Conservation (phyloP, 495 filamentous ascomycete genomes). For the Halenospora varia region DNA sequence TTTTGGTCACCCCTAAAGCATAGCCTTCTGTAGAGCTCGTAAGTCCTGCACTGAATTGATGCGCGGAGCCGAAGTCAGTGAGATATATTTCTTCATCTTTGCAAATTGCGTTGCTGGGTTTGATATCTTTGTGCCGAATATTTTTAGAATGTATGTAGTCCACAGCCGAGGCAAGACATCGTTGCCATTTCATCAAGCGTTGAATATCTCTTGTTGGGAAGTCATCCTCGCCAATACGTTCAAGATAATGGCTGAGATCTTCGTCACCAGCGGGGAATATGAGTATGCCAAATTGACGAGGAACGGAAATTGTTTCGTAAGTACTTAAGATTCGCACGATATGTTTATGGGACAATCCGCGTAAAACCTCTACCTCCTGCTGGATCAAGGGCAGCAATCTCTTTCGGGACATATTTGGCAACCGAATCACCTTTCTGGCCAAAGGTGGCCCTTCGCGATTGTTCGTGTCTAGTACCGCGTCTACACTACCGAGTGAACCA, state of each 20-base stretch:
- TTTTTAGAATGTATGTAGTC: constrained; percentile 31
- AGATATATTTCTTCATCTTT: constrained; percentile 29
- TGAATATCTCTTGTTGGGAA: neutral
- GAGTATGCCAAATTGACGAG: constrained; percentile 9
- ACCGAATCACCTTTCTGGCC: constrained; percentile 2
- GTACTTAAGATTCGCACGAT: constrained; percentile 5
- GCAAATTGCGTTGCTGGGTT: constrained; percentile 38
- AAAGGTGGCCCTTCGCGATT: neutral
- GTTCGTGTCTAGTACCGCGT: neutral
- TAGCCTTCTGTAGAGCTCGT: constrained; percentile 3
- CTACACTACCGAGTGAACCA: constrained; percentile 4
- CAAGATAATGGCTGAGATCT: constrained; percentile 6
- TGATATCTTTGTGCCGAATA: constrained; percentile 39
- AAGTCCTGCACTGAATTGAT: neutral
- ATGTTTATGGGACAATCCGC: constrained; percentile 1
- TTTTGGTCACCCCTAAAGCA: neutral
- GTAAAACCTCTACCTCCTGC: constrained; percentile 1
- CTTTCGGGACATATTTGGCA: neutral
- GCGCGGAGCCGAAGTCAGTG: constrained; percentile 34
- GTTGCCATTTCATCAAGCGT: constrained; percentile 27
- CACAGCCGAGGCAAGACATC: constrained; percentile 32
- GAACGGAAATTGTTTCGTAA: constrained; percentile 2
- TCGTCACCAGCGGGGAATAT: constrained; percentile 6
- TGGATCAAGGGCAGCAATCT: constrained; percentile 4
- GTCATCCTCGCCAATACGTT: constrained; percentile 2